Base-by-base conservation (phyloP, 2,329 filamentous ascomycete species). In the Claviceps purpurea region DNA sequence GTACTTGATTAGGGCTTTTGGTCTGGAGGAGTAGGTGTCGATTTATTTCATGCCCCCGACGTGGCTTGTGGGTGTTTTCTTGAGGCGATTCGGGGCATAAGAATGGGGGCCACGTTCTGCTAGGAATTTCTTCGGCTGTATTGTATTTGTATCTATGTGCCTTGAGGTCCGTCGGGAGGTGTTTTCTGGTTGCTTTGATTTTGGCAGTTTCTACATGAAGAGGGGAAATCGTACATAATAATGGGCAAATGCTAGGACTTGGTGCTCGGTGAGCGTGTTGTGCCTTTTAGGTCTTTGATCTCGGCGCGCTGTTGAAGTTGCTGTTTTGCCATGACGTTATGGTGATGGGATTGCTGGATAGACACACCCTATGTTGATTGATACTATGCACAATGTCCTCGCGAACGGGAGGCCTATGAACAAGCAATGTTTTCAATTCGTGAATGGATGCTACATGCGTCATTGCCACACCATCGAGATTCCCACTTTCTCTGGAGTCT, bases 101-200 rank as follows among this genome's bases (percentile, higher is more conserved):
- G 43, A 38, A n/a, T 48, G 18, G 43, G 53, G 50, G 18, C 5
- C 22, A 8, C 45, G 3, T 47, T 38, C 22, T 47, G 20, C 26
- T 22, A 20, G 43, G n/a, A 47, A 22, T 20, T 30, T 22, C 22
- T 44, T 44, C 22, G 34, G 52, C 44, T n/a, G 26, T 48, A 42
- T 47, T 24, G 26, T 48, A 42, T 47, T 47, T 24, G 26, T 48
- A 42, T 47, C n/a, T 13, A 41, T 16, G 30, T 50, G 39, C 22
- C 49, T 48, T 39, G 5, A 40, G 45, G 49, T 38, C 30, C 47
- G 16, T 5, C 42, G 45, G 41, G 50, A 49, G 54, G n/a, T 41
- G 14, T 49, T 53, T 55, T 55, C 44, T 52, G 51, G 41, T 43
- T 43, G 42, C 40, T 22, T 26, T 41, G 16, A 14, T 40, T 42